These are phyloP conservation scores for Moniliella sp. DNA, from an alignment of 1,284 basidiomycete genomes.

Conservation along the genomic window DNA sequence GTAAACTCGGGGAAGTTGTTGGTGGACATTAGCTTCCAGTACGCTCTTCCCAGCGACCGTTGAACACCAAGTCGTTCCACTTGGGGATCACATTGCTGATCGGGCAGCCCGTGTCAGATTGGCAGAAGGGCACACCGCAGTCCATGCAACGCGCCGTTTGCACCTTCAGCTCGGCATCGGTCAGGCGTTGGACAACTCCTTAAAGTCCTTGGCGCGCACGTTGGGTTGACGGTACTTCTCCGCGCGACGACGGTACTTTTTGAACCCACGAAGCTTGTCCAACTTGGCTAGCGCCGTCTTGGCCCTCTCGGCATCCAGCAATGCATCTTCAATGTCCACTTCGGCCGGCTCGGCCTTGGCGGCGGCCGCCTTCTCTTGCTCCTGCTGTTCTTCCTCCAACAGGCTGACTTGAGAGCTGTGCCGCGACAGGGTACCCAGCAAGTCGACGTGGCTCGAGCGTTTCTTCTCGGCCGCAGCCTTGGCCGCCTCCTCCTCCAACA, in stretches of 20 bases:
- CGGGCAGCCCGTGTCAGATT: constrained; percentile 28
- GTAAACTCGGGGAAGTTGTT: constrained; percentile 33
- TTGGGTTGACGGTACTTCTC: constrained; percentile 25
- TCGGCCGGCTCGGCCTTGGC: constrained; percentile 15
- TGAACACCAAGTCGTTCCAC: constrained; percentile 33
- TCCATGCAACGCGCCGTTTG: constrained; percentile 32
- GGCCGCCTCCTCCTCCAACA: constrained; percentile 28
- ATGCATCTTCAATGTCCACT: constrained; percentile 26
- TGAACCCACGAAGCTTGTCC: constrained; percentile 30
- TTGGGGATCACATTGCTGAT: constrained; percentile 30
- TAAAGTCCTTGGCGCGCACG: constrained; percentile 27
- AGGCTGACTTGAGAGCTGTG: constrained; percentile 25
- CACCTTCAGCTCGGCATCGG: constrained; percentile 27
- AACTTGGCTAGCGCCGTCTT: constrained; percentile 22
- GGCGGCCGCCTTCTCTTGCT: constrained; percentile 7
- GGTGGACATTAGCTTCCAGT: constrained; percentile 26
- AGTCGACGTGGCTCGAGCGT: constrained; percentile 28
- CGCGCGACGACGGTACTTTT: constrained; percentile 29
- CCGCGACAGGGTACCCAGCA: constrained; percentile 26
- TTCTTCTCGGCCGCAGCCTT: constrained; percentile 30
- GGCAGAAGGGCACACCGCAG: constrained; percentile 32
- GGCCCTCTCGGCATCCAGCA: constrained; percentile 27
- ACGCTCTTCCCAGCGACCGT: constrained; percentile 29
- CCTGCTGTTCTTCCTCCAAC: constrained; percentile 9
- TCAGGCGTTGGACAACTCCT: constrained; percentile 26